Base-by-base conservation (phyloP, 345 rosid genomes). In the Hevea brasiliensis region DNA sequence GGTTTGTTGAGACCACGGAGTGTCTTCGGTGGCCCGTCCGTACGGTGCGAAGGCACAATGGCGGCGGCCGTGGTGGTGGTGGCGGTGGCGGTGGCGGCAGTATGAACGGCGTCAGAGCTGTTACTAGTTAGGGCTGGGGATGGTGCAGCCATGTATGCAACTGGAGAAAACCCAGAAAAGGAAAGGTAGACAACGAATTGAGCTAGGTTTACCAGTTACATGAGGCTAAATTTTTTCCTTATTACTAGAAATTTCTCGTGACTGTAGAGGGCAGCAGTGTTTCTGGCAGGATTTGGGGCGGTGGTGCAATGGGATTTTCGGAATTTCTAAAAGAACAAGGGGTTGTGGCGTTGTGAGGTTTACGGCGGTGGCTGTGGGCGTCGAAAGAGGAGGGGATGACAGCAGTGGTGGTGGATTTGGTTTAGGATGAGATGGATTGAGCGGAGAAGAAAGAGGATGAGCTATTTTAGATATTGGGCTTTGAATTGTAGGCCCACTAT, bases 1-100 rank as follows among this genome's bases (percentile, higher is more conserved):
- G 99, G 98, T 77, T 95, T 95, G 77, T 91, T 95, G 71, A 92
- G 99, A 26, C 98, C 98, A 45, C 99, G 99, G 65, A 89, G 96
- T 42, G 92, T 91, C 83, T 84, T 91, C 20, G 89, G 90, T 11
- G 92, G 88, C 8, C 85, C 76, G 48, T 53, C 60, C 27, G 23
- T 24, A 15, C 74, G 72, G 60, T 29, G 68, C 13, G 32, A 44
- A 12, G 72, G 10, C 55, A 50, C 3, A n/a, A n/a, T n/a, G 37
- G 37, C 37, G 24, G 55, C 8, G 56, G 53, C 10, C 24, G 50
- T 44, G 65, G 63, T n/a, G n/a, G n/a, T n/a, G n/a, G n/a, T n/a
- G 37, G 37, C 37, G 24, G 55, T 8, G 56, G 53, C 10, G 35
- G 50, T 44, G 65, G 63, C 23, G 65, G 63, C 23, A 41, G 69